A percentile compares a stretch with the other conserved stretches of the same genome.
phyloP scores from a whole-genome alignment of 768 basidiomycete species.

The Mycena polygramma region DNA sequence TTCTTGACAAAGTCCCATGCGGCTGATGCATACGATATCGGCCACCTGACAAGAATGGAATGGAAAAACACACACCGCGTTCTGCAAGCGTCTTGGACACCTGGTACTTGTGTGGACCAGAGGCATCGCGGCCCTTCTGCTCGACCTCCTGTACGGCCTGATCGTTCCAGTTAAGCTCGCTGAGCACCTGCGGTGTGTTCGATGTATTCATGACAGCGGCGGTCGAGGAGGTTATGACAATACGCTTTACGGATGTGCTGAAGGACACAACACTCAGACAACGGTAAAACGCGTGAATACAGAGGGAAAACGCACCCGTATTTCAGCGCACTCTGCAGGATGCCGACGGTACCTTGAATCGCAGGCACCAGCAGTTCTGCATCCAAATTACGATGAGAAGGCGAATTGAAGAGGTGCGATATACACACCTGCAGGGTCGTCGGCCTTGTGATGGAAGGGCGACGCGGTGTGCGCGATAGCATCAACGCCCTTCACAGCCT shows the following conservation, averaged over 20 bases:
- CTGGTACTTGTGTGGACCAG: slow-evolving; percentile 7
- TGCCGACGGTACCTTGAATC: slow-evolving; percentile 2
- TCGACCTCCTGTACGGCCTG: not conserved
- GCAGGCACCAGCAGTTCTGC: not conserved
- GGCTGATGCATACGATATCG: not conserved
- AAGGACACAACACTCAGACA: not conserved
- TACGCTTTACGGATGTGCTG: slow-evolving; percentile 5
- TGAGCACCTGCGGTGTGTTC: not conserved
- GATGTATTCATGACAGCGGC: slow-evolving; percentile 1
- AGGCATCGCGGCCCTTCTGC: not conserved
- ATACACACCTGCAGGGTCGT: slow-evolving; percentile 55
- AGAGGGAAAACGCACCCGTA: not conserved
- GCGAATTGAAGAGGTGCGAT: not conserved
- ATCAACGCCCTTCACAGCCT: slow-evolving; percentile 81
- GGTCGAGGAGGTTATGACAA: not conserved
- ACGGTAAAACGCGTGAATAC: not conserved
- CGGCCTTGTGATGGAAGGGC: slow-evolving; percentile 63
- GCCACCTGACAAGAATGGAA: too few species aligned
- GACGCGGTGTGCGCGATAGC: slow-evolving; percentile 80
- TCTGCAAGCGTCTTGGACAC: slow-evolving; percentile 2
- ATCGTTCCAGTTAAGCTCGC: not conserved
- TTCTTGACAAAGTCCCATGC: not conserved
- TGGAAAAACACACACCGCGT: too few species aligned
- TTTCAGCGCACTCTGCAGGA: slow-evolving; percentile 4
- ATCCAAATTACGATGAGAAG: not conserved